Evolutionary conservation across 1,284 basidiomycete species (phyloP), one percentile per base, ranked within the genome.

Genomic region (Ustilago nuda): DNA sequence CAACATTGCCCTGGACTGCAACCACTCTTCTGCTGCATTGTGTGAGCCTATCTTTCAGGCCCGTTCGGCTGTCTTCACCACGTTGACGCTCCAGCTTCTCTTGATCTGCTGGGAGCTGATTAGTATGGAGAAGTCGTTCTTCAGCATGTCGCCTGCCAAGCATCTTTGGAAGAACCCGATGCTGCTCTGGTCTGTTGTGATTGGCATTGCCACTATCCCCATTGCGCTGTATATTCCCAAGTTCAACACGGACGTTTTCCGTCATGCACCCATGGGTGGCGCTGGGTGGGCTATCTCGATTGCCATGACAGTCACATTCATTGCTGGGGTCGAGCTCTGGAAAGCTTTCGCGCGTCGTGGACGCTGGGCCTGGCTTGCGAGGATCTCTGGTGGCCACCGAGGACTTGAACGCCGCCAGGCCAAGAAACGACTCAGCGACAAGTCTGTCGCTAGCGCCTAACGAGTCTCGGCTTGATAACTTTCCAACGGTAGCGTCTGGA

Each of bases 31-130:
- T 45, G 59, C 63, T 15, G 60, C 66, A 6, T 56, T 62, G 23
- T 83, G 82, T 66, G 67, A 76, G 57, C 72, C 67, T 32, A 78
- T 83, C 61, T 82, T 81, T 61, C 74, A 82, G 43, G 82, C 82
- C 8, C 76, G 82, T 30, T 76, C 76, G 15, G 78, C 82, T 4
- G 77, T 78, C n/a, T 83, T 82, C 53, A 78, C 78, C 27, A 70
- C 77, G 8, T 59, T 83, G 46, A 81, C 80, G 30, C 64, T 83
- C 30, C 81, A 82, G 64, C 64, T 75, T 39, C 66, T 83, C 8
- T 55, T 83, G 39, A 70, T 82, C 61, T 75, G 79, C 45, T 83
- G 82, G 82, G 79, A 81, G 66, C 59, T 82, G 55, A 73, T 82
- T 65, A 76, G 73, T 56, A 78, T 82, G 66, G 79, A 80, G 37